A percentile compares a stretch with the other conserved stretches of the same genome.
phyloP scores from a whole-genome alignment of 176 grass and related monocot species.

The Eragrostis nindensis region DNA sequence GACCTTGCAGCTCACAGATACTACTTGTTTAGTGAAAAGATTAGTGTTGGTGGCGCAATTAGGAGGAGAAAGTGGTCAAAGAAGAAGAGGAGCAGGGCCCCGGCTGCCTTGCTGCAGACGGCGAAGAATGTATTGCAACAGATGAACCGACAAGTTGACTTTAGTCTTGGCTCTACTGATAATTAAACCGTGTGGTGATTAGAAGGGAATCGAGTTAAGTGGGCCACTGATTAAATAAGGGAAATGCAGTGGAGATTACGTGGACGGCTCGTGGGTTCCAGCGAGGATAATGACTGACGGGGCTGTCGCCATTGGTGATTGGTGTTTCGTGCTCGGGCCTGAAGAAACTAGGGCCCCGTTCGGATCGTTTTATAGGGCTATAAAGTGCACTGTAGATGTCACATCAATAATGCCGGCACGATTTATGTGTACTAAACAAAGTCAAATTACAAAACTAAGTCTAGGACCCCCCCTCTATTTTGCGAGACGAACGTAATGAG shows the following conservation, averaged over 20 bases:
- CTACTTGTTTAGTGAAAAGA: slow-evolving; percentile 11
- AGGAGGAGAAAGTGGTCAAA: slow-evolving; percentile 27
- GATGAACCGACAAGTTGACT: slow-evolving; percentile 5
- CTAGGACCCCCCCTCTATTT: too few species aligned
- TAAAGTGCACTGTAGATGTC: too few species aligned
- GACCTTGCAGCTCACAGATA: neutral
- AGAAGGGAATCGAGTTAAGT: neutral
- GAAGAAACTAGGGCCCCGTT: neutral
- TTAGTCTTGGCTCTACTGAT: neutral
- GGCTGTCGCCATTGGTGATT: slow-evolving; percentile 24
- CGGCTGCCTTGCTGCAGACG: neutral
- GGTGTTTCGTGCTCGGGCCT: neutral
- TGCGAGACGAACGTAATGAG: too few species aligned
- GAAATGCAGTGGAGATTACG: neutral
- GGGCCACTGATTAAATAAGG: neutral
- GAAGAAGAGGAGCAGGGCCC: neutral
- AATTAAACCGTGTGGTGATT: neutral
- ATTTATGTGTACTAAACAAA: too few species aligned
- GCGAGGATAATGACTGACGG: neutral
- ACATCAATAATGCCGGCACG: too few species aligned
- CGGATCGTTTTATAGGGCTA: too few species aligned
- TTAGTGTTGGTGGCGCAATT: neutral
- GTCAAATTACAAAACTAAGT: too few species aligned
- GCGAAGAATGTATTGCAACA: neutral
- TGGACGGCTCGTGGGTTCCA: slow-evolving; percentile 1